These are phyloP conservation scores for Cucumis hystrix DNA, from an alignment of 306 rosid genomes.

Conservation along the genomic window DNA sequence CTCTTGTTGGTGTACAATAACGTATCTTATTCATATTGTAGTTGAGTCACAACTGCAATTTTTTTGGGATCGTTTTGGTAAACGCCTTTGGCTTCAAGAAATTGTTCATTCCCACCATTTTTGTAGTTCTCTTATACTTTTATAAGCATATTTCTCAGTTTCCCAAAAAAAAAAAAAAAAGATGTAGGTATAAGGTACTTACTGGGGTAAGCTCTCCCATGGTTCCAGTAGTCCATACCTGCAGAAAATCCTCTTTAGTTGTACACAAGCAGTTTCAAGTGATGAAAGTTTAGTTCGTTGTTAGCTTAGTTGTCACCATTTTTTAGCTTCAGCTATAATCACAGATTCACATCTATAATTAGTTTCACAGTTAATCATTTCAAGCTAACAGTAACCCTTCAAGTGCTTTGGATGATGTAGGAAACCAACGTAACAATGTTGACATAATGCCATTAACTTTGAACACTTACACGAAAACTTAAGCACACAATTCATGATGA, in stretches of 20 bases:
- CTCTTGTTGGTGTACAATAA: not conserved
- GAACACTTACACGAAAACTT: not conserved
- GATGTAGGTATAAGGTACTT: slow-evolving; percentile 12
- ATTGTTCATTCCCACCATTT: not conserved
- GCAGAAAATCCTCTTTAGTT: slow-evolving; percentile 13
- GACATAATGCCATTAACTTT: not conserved
- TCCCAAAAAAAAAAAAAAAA: not conserved
- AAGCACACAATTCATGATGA: not conserved
- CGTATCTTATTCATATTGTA: not conserved
- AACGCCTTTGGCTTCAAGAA: not conserved
- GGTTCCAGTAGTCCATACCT: slow-evolving; percentile 89
- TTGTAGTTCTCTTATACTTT: not conserved
- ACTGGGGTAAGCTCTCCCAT: slow-evolving; percentile 92
- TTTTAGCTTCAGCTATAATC: not conserved
- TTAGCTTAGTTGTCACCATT: not conserved
- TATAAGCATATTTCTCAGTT: not conserved
- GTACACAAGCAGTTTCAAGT: not conserved
- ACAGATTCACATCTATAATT: not conserved
- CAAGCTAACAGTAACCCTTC: not conserved
- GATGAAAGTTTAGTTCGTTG: not conserved
- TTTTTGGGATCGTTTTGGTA: not conserved
- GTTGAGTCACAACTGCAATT: not conserved
- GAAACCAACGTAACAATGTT: not conserved
- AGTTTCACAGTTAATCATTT: not conserved
- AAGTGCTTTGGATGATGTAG: not conserved